Evolutionary conservation across 805 yeast species (phyloP).

Genomic region (Candida hungchunana): DNA sequence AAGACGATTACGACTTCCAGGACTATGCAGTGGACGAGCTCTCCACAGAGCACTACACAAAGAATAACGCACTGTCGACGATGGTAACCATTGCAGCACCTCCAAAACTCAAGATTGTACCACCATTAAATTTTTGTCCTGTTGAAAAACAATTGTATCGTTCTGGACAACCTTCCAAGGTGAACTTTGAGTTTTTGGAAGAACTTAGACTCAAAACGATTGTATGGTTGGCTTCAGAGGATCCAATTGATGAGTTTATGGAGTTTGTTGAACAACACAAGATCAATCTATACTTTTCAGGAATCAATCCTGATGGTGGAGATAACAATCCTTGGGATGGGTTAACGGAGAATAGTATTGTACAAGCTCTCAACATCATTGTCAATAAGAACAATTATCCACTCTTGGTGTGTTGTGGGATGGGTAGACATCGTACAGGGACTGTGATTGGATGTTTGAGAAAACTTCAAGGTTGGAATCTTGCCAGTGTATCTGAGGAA

Average conservation of each 20-base stretch:
- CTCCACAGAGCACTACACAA: slow-evolving; percentile 12
- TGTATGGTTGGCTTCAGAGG: slow-evolving; percentile 94
- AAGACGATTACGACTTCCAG: slow-evolving; percentile 7
- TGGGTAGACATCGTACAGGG: slow-evolving; percentile 98
- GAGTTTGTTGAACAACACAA: slow-evolving; percentile 73
- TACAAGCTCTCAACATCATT: slow-evolving; percentile 72
- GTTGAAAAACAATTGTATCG: slow-evolving; percentile 85
- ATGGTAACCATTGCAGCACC: slow-evolving; percentile 9
- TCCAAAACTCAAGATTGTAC: slow-evolving; percentile 70
- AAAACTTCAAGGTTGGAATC: slow-evolving; percentile 94
- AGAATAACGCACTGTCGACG: slow-evolving; percentile 8
- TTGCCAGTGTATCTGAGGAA: slow-evolving; percentile 89
- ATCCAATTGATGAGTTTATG: slow-evolving; percentile 83
- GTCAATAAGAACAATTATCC: slow-evolving; percentile 76
- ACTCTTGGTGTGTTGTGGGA: slow-evolving; percentile 88
- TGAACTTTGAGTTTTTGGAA: slow-evolving; percentile 80
- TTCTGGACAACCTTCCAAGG: slow-evolving; percentile 92
- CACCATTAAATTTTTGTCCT: slow-evolving; percentile 93
- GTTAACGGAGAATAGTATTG: slow-evolving; percentile 74
- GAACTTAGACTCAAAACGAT: slow-evolving; percentile 74
- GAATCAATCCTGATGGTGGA: slow-evolving; percentile 73
- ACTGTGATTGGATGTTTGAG: slow-evolving; percentile 93
- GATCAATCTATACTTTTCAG: slow-evolving; percentile 78
- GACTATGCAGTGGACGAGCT: slow-evolving; percentile 14
- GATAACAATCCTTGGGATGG: slow-evolving; percentile 95